Conservation (phyloP, 108 stramenopile species). For the Phaeodactylum tricornutum region DNA sequence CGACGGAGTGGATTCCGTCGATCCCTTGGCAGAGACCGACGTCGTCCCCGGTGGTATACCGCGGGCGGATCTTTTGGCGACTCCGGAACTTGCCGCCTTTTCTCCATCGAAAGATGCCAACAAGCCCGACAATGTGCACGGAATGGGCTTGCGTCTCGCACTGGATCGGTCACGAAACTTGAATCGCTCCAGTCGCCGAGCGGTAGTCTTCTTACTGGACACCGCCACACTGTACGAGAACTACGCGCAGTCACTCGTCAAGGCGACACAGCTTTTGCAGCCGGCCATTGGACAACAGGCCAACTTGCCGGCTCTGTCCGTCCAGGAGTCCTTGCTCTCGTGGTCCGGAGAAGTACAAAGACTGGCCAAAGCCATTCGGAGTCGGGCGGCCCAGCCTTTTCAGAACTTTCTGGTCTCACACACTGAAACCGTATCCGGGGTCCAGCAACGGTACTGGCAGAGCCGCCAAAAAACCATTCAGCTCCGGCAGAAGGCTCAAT, state of each 20-base stretch:
- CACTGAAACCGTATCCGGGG: conserved; percentile 1
- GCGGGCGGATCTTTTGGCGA: conserved; percentile 1
- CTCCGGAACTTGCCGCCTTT: not conserved
- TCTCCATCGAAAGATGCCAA: not conserved
- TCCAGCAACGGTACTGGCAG: not conserved
- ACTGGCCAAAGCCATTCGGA: not conserved
- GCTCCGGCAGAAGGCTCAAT: not conserved
- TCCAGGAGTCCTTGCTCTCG: conserved; percentile 4
- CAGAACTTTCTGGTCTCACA: conserved; percentile 2
- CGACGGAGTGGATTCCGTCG: too few relatives aligned
- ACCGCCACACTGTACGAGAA: not conserved
- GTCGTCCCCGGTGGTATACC: too few relatives aligned
- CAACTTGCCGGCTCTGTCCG: not conserved
- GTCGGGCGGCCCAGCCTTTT: not conserved
- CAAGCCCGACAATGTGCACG: not conserved
- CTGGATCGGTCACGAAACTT: conserved; percentile 1
- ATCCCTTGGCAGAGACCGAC: too few relatives aligned
- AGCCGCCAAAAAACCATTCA: conserved; percentile 1
- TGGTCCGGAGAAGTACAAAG: not conserved
- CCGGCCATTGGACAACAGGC: not conserved
- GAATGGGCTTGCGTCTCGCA: not conserved
- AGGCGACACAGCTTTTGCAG: conserved; percentile 1
- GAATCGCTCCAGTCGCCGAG: not conserved
- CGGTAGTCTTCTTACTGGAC: not conserved
- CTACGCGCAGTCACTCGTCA: conserved; percentile 1